Evolutionary conservation across 176 grass and related monocot species (phyloP), one percentile per base, ranked within the genome.

Genomic region (Triticum monococcum): DNA sequence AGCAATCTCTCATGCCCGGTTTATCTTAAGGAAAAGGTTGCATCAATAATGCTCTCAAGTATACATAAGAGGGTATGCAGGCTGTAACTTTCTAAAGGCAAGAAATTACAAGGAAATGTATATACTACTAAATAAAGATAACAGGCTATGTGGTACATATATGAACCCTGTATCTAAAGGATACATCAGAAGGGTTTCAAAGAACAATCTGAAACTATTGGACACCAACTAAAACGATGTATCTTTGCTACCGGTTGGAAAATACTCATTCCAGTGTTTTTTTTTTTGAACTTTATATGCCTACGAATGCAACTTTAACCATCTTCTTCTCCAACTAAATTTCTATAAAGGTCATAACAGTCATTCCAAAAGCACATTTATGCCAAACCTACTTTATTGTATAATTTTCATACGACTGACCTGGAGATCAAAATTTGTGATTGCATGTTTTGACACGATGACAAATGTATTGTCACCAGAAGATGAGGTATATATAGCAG

Each of bases 1-100:
- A 67, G 36, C 36, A 76, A 83, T 6, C n/a, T 30, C 63, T n/a
- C 5, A 5, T 64, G 62, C 14, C 43, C 5, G 9, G 40, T 14
- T 12, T 23, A 25, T 72, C 28, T 78, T 85, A 31, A 78, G 30
- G 74, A 18, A 62, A 78, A 57, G 63, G 32, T 52, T 77, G 83
- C 45, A 52, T 25, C 52, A 37, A 57, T 31, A 79, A 22, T 43
- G 28, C 7, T 30, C 1, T 41, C 41, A 28, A 35, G 28, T 69
- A 86, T 68, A 60, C 52, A 17, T 38, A 77, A 68, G 26, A 52
- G 28, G 46, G 12, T 32, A 61, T 61, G 24, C 8, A 43, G 46
- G 9, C 8, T 30, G 43, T 16, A 61, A 0, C 24, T 32, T 78
- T 79, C n/a, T 31, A 41, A 62, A 69, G 1, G 45, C 33, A 13